These are phyloP conservation scores for Russula griseocarnosa DNA, from an alignment of 768 basidiomycete species.

Conservation along the genomic window DNA sequence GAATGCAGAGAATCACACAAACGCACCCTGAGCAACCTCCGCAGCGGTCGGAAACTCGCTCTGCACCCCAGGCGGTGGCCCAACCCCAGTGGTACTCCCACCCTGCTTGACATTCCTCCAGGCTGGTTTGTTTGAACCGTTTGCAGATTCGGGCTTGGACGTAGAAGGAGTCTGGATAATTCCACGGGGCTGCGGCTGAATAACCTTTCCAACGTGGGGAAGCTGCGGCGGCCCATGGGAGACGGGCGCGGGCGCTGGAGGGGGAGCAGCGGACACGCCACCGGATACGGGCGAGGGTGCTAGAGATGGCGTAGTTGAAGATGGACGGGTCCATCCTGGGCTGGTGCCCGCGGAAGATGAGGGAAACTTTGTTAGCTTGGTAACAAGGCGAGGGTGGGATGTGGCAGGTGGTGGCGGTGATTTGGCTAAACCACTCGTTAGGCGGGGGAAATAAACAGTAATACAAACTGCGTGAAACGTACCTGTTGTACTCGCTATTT, in stretches of 20 bases:
- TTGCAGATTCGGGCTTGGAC: conserved; percentile 30
- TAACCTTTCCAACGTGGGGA: conserved; percentile 59
- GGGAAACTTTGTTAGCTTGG: conserved; percentile 74
- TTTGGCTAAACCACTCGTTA: conserved; percentile 44
- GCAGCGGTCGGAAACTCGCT: conserved; percentile 95
- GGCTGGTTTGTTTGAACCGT: conserved; percentile 47
- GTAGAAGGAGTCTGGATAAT: conserved; percentile 35
- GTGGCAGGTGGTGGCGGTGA: conserved; percentile 50
- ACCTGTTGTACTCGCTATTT: conserved; percentile 53
- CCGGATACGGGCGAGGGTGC: conserved; percentile 44
- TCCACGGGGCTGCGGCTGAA: conserved; percentile 58
- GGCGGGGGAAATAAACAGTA: conserved; percentile 2
- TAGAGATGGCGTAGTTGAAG: conserved; percentile 63
- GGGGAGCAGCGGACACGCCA: conserved; percentile 40
- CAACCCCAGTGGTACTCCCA: conserved; percentile 31
- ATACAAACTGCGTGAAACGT: conserved; percentile 30
- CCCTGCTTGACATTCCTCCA: conserved; percentile 63
- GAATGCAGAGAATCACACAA: neutral
- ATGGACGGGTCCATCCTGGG: conserved; percentile 75
- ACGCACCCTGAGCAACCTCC: conserved; percentile 83
- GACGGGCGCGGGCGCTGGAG: conserved; percentile 30
- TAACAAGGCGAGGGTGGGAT: conserved; percentile 77
- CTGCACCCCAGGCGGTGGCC: conserved; percentile 43
- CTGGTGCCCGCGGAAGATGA: conserved; percentile 54
- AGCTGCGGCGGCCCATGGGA: conserved; percentile 44